phyloP scores from a whole-genome alignment of 257 asterid genomes.

The Paulownia fortunei region DNA sequence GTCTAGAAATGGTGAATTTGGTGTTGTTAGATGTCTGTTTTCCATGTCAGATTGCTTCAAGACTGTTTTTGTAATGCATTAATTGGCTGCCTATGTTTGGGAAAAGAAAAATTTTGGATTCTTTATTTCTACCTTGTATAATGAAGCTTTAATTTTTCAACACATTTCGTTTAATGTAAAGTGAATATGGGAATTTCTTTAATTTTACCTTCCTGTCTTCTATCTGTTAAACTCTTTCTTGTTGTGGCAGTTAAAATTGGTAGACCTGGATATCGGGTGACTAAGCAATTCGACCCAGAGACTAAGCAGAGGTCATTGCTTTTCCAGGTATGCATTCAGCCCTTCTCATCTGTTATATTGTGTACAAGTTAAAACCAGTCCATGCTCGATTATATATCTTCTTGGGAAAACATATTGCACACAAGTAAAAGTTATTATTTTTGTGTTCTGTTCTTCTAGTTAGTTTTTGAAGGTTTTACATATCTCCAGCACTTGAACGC shows the following conservation, averaged over 20 bases:
- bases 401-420: constrained; percentile 8
- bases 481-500: no score
- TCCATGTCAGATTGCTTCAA: no score
- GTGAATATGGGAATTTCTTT: no score
- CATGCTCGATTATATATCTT: neutral
- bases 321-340: constrained; percentile 65
- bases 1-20: no score
- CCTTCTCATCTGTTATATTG: constrained; percentile 1
- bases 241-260: constrained; percentile 86
- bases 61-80: no score
- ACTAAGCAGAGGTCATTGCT: constrained; percentile 96
- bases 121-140: neutral
- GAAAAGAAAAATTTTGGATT: no score
- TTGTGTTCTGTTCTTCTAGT: neutral
- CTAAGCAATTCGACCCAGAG: constrained; percentile 90
- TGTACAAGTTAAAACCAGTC: neutral
- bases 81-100: no score
- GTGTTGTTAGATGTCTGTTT: no score
- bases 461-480: no score
- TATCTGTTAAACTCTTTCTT: neutral
- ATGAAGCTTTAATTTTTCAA: neutral
- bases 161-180: no score
- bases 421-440: neutral
- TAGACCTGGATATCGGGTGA: constrained; percentile 96
- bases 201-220: constrained; percentile 4